These are phyloP conservation scores for Yamadazyma scolyti DNA, from an alignment of 805 yeast species.

Conservation along the genomic window DNA sequence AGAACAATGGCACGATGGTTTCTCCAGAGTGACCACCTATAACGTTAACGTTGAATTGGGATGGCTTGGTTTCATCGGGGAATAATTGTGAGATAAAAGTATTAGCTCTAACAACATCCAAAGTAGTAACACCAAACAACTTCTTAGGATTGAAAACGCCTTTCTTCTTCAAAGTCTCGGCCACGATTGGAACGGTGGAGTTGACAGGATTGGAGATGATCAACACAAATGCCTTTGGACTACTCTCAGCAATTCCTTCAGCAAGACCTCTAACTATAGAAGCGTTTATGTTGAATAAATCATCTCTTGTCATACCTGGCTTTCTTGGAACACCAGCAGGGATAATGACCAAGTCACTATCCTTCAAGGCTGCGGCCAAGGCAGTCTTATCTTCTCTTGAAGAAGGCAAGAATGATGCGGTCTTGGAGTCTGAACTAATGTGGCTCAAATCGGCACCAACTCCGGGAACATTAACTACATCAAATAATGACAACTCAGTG, in stretches of 20 bases:
- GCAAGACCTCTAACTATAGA: constrained; percentile 73
- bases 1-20: constrained; percentile 84
- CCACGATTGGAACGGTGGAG: constrained; percentile 87
- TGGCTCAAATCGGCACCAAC: constrained; percentile 87
- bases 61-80: constrained; percentile 41
- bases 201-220: constrained; percentile 93
- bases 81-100: constrained; percentile 64
- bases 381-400: constrained; percentile 45
- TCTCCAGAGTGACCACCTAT: constrained; percentile 96
- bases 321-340: constrained; percentile 94
- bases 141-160: constrained; percentile 68
- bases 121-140: constrained; percentile 84
- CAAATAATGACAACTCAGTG: constrained; percentile 70
- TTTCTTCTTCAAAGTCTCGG: constrained; percentile 67
- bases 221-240: constrained; percentile 74
- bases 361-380: constrained; percentile 42
- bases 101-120: constrained; percentile 85
- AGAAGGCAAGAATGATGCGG: constrained; percentile 59
- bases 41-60: constrained; percentile 64
- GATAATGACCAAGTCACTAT: constrained; percentile 47
- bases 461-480: constrained; percentile 81
- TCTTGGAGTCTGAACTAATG: constrained; percentile 64
- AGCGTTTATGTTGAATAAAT: constrained; percentile 79
- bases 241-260: constrained; percentile 65
- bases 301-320: constrained; percentile 94